These are phyloP conservation scores for Candida easanensis DNA, from an alignment of 805 yeast genomes.

Conservation along the genomic window DNA sequence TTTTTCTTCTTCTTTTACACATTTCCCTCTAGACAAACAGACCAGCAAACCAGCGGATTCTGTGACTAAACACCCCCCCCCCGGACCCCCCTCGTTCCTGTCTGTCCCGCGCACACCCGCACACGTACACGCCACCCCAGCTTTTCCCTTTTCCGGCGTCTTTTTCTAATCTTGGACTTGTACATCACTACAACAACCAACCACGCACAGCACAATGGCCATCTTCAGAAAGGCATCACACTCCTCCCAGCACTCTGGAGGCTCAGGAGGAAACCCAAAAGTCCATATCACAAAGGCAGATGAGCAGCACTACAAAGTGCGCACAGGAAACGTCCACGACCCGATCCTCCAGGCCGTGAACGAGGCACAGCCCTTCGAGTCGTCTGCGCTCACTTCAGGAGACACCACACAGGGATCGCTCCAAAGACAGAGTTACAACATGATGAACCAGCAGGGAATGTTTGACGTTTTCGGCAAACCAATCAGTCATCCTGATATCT, in stretches of 20 bases:
- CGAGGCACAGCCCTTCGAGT: conserved; percentile 94
- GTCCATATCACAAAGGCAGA: conserved; percentile 49
- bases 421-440: conserved; percentile 27
- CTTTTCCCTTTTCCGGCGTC: background rate
- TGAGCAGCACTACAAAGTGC: conserved; percentile 53
- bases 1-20: no score
- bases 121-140: background rate
- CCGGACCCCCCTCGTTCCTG: background rate
- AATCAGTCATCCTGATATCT: conserved; percentile 75
- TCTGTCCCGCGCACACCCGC: background rate
- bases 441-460: conserved; percentile 50
- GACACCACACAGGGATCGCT: conserved; percentile 8
- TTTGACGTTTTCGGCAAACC: conserved; percentile 86
- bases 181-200: background rate
- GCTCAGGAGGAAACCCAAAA: conserved; percentile 30
- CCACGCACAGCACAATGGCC: conserved; percentile 35
- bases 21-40: no score
- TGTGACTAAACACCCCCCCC: no score
- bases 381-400: conserved; percentile 16
- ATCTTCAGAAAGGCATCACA: conserved; percentile 40
- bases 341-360: conserved; percentile 92
- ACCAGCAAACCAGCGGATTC: no score
- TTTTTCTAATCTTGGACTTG: no score
- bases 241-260: conserved; percentile 28
- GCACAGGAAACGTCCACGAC: conserved; percentile 74